Conservation (phyloP, 352 stramenopile genomes). For the Globisporangium okanoganense region DNA sequence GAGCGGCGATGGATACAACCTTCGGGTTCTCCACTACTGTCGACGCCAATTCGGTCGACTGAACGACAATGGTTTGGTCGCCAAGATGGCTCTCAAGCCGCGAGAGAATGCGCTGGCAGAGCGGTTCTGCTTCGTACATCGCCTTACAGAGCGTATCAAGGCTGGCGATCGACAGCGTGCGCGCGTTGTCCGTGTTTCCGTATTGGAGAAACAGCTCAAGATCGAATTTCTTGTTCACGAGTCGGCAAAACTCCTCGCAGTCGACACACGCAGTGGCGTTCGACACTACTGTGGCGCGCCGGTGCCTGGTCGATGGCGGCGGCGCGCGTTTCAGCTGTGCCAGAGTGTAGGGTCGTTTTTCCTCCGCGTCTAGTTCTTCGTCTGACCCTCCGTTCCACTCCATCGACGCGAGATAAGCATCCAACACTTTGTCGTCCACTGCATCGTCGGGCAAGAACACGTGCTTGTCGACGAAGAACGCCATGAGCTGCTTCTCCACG, state of each 20-base stretch:
- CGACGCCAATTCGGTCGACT: background rate
- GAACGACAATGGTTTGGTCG: background rate
- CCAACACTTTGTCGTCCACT: background rate
- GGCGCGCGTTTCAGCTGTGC: background rate
- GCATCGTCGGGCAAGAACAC: constrained; percentile 4
- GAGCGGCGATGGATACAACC: background rate
- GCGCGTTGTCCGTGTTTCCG: background rate
- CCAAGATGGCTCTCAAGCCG: background rate
- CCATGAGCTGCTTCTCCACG: constrained; percentile 9
- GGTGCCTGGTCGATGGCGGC: background rate
- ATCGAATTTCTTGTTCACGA: background rate
- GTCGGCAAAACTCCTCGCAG: constrained; percentile 1
- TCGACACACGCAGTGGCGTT: background rate
- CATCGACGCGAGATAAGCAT: background rate
- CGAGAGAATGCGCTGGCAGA: background rate
- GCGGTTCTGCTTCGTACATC: background rate
- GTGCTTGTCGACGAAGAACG: constrained; percentile 17
- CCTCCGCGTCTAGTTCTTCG: constrained; percentile 1
- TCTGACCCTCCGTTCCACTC: background rate
- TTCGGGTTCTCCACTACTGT: background rate
- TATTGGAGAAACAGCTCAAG: constrained; percentile 1
- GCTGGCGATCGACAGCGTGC: background rate
- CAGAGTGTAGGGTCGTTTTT: background rate
- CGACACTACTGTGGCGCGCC: background rate
- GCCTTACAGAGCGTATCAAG: background rate